Conservation (phyloP, 805 yeast genomes). For the Ogataea nakhonphanomensis region DNA sequence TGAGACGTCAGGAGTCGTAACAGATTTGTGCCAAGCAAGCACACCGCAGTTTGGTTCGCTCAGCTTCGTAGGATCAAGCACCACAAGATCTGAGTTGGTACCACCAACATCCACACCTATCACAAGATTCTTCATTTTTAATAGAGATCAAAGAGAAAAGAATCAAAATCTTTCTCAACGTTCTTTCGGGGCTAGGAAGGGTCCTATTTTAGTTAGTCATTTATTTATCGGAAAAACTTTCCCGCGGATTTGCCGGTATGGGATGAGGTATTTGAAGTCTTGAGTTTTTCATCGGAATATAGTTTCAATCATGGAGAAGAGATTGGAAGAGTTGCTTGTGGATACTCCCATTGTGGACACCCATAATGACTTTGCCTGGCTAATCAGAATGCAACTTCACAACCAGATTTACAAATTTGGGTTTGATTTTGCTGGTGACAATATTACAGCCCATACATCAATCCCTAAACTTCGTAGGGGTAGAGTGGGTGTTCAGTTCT, state of each 20-base stretch:
- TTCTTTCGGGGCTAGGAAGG: no score
- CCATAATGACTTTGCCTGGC: slow-evolving; percentile 50
- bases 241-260: not conserved
- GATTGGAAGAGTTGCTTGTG: slow-evolving; percentile 1
- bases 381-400: slow-evolving; percentile 41
- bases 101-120: slow-evolving; percentile 9
- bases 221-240: not conserved
- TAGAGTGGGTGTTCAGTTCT: slow-evolving; percentile 44
- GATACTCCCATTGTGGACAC: slow-evolving; percentile 45
- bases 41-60: slow-evolving; percentile 16
- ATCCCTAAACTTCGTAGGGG: slow-evolving; percentile 37
- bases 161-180: not conserved
- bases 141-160: not conserved
- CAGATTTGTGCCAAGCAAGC: slow-evolving; percentile 8
- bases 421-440: slow-evolving; percentile 26
- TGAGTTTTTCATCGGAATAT: not conserved
- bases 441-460: slow-evolving; percentile 33
- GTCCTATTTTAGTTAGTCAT: no score
- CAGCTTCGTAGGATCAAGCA: slow-evolving; percentile 5
- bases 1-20: slow-evolving; percentile 8
- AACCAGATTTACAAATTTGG: slow-evolving; percentile 38
- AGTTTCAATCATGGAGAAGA: not conserved
- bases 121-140: slow-evolving; percentile 2
- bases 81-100: slow-evolving; percentile 9
- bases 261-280: not conserved